phyloP scores from a whole-genome alignment of 2,329 filamentous ascomycete genomes.

The Trichoderma harzianum region DNA sequence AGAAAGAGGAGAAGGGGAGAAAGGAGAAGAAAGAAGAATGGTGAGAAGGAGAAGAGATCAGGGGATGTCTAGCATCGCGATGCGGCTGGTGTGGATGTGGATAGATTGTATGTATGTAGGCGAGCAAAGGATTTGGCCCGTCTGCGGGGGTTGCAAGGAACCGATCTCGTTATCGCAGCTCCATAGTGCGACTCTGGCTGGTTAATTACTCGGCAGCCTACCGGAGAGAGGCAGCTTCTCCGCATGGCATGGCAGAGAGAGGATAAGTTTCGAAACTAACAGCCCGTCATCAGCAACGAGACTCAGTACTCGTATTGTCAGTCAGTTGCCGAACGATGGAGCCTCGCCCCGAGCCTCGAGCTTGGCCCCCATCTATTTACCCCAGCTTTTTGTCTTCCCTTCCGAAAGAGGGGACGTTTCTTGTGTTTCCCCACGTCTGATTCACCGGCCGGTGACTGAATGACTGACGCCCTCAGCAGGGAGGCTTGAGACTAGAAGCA shows the following conservation, averaged over 20 bases:
- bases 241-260: background rate
- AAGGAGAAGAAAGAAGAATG: background rate
- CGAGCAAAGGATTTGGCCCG: background rate
- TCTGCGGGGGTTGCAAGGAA: constrained; percentile 9
- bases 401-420: background rate
- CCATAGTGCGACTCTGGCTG: constrained; percentile 6
- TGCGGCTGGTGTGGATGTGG: background rate
- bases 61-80: background rate
- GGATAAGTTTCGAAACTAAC: background rate
- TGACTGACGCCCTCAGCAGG: background rate
- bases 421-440: constrained; percentile 6
- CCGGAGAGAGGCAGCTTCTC: background rate
- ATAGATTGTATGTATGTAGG: constrained; percentile 6
- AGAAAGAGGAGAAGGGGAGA: background rate
- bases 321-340: background rate
- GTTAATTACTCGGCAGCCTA: background rate
- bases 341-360: background rate
- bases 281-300: background rate
- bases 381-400: constrained; percentile 6
- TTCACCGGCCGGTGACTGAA: background rate
- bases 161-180: constrained; percentile 14
- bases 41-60: background rate
- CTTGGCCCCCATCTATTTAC: background rate
- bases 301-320: background rate
- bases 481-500: background rate